These are phyloP conservation scores for Gentiana dahurica DNA, from an alignment of 257 asterid species.

Conservation along the genomic window DNA sequence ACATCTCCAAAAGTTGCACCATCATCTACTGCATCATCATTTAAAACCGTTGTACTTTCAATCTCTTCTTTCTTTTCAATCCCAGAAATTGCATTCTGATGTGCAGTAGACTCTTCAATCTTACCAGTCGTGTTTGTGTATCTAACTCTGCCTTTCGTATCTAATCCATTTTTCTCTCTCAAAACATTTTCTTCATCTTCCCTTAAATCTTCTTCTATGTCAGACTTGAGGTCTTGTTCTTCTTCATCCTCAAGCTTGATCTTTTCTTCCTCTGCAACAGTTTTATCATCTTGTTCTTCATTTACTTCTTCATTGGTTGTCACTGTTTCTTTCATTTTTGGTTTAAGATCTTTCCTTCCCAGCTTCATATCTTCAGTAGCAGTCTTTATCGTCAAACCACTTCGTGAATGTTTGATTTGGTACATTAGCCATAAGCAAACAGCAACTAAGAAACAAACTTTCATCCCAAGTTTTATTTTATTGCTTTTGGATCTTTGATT, in stretches of 20 bases:
- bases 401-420: conserved; percentile 62
- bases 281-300: conserved; percentile 35
- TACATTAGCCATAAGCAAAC: conserved; percentile 75
- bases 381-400: conserved; percentile 9
- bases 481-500: conserved; percentile 51
- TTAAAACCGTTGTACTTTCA: no score
- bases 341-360: conserved; percentile 51
- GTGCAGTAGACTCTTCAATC: no score
- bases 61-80: no score
- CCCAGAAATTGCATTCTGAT: no score
- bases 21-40: no score
- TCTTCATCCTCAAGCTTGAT: conserved; percentile 31
- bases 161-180: no score
- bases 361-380: conserved; percentile 23
- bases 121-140: no score
- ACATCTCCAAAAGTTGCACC: no score
- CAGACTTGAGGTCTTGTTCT: conserved; percentile 31
- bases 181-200: conserved; percentile 28
- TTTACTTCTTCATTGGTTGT: conserved; percentile 26
- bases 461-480: conserved; percentile 41
- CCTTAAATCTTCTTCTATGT: conserved; percentile 26
- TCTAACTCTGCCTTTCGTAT: no score
- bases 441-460: conserved; percentile 55
- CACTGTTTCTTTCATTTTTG: conserved; percentile 17
- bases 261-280: conserved; percentile 32